phyloP scores from a whole-genome alignment of 108 stramenopile genomes.

The Conticribra weissflogii region DNA sequence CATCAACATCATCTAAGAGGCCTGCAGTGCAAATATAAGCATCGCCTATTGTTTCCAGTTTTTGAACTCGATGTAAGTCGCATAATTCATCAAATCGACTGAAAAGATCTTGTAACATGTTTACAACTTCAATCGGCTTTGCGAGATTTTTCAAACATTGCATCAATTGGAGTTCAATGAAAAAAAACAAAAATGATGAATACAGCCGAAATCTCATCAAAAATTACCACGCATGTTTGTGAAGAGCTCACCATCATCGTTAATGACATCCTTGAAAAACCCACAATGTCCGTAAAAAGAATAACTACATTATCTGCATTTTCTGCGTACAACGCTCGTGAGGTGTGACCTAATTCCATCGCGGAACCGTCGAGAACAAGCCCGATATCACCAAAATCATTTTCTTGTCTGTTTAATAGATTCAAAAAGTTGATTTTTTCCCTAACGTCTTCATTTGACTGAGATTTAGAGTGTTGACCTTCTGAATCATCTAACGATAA shows the following conservation, averaged over 20 bases:
- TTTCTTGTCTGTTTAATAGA: conserved; percentile 1
- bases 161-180: no score
- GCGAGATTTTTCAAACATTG: no score
- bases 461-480: no score
- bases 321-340: conserved; percentile 41
- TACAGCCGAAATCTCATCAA: no score
- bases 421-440: conserved; percentile 14
- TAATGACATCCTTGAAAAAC: conserved; percentile 34
- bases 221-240: no score
- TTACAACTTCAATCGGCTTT: conserved; percentile 38
- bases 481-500: no score
- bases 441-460: not conserved
- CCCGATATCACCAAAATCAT: not conserved
- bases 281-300: conserved; percentile 36
- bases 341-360: not conserved
- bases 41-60: conserved; percentile 48
- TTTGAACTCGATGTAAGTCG: conserved; percentile 26
- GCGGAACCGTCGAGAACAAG: conserved; percentile 19
- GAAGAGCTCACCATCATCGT: no score
- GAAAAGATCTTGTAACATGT: conserved; percentile 36
- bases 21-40: conserved; percentile 30
- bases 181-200: no score
- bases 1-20: conserved; percentile 8
- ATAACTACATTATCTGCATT: conserved; percentile 34
- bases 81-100: conserved; percentile 34